Base-by-base conservation (phyloP, 2,329 filamentous ascomycete genomes). In the Fonsecaea monophora region DNA sequence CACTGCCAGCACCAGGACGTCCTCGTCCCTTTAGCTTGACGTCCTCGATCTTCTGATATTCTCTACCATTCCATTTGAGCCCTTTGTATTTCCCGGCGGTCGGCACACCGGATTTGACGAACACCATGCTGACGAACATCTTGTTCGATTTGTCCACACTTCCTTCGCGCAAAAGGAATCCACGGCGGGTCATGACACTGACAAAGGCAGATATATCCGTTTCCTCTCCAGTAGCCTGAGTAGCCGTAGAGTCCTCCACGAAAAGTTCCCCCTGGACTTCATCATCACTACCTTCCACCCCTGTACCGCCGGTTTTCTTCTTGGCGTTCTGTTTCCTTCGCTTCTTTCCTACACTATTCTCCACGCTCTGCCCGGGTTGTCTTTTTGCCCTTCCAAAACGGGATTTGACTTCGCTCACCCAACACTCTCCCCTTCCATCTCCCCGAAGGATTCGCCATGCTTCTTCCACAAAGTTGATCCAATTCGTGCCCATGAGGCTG, bases 41-140 rank as follows among this genome's bases (percentile, higher is more conserved):
- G 77, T 82, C 50, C 75, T 76, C 68, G 72, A 71, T 40, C 72
- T 77, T 60, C 48, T 73, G 70, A 45, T 77, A 75, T 53, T 73
- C 75, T 69, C 70, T 74, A 66, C 73, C 76, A 63, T 74, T 77
- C 74, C 71, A 79, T 73, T 75, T 74, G 60, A 75, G 70, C 32
- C 77, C 79, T 48, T 77, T 87, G 70, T 90, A 87, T 81, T 96
- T 96, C 30, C 93, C 93, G 76, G 88, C 90, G 1, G 84, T 84
- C 0, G 94, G 90, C 53, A 87, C 82, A 21, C 87, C 88, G n/a
- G 86, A 88, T 82, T 98, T 99, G 74, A 94, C 83, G 79, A 99
- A 99, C 73, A 90, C 88, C 92, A 99, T 94, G 81, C 90, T 92
- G 72, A 98, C 94, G 82, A 99, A 99, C 95, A 99, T 99, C 81